A percentile compares a stretch with the other conserved stretches of the same genome.
Conservation (phyloP, 345 rosid genomes). For the Murraya paniculata region DNA sequence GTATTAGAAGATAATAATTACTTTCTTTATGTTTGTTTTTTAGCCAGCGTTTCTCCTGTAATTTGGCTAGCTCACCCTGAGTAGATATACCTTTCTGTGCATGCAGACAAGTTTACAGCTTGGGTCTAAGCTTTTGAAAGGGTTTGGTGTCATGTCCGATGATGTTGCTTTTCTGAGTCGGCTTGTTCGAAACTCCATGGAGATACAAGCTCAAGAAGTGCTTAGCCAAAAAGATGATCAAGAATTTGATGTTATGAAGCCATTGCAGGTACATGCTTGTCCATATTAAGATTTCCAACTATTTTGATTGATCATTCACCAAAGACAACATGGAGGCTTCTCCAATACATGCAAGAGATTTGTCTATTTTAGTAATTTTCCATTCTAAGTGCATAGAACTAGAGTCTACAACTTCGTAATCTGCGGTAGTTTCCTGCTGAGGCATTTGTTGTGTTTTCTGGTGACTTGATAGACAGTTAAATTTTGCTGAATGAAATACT, state of each 20-base stretch:
- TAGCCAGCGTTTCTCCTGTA: not conserved
- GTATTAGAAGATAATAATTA: conserved; percentile 25
- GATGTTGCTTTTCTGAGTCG: conserved; percentile 76
- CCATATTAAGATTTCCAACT: not conserved
- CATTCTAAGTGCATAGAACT: not conserved
- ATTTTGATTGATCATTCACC: not conserved
- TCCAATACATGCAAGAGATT: not conserved
- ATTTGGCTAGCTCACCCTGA: not conserved
- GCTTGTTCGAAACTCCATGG: conserved; percentile 83
- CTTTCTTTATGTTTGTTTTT: not conserved
- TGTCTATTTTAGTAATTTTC: not conserved
- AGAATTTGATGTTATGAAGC: conserved; percentile 45
- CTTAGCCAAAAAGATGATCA: conserved; percentile 31
- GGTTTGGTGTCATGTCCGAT: conserved; percentile 96
- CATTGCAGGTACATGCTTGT: conserved; percentile 47
- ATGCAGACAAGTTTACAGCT: conserved; percentile 89
- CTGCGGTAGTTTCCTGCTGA: not conserved
- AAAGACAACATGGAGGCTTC: not conserved
- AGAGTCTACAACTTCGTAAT: too few relatives aligned
- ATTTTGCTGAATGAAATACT: not conserved
- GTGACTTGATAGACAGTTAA: not conserved
- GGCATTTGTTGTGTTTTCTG: not conserved
- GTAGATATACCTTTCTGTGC: not conserved
- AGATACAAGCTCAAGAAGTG: conserved; percentile 71
- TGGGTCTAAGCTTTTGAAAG: conserved; percentile 87